Base-by-base conservation (phyloP, 257 asterid genomes). In the Fraxinus excelsior region DNA sequence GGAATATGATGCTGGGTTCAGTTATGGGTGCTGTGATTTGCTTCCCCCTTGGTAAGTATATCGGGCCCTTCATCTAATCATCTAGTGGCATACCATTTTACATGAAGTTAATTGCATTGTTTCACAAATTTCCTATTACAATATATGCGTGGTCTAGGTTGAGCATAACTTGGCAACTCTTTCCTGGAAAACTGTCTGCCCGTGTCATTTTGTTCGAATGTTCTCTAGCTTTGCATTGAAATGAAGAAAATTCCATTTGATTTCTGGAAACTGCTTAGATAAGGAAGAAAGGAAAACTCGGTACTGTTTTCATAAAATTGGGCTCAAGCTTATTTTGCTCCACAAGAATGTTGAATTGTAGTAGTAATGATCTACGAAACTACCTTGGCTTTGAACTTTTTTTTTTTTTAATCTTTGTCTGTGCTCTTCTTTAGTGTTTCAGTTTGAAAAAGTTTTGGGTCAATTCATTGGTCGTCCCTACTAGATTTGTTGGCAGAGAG, bases 1-100 rank as follows among this genome's bases (percentile, higher is more conserved):
- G 98, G 80, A 93, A 96, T 79, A 91, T 94, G 66, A 80, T 93
- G 87, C 53, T 91, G 88, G 99, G 99, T 76, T 96, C 98, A 23
- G 88, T 85, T 78, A 84, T 96, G 85, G 99, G 97, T 84, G 97
- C 98, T 80, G 88, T 91, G 72, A 76, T 93, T 78, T 91, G 98
- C 85, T 93, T 93, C 75, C 99, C 99, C 23, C 89, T 96, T 58
- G 99, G 99, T 95, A 91, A 84, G 66, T 28, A 40, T 70, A 23
- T 66, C 31, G 10, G 18, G 64, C 51, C 35, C n/a, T 70, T 56
- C 62, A 69, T 75, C 67, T 53, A 56, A 62, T 67, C 71, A 26
- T 35, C 64, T 19, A 66, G 69, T 74, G 49, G 74, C 76, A 32
- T 64, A 19, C 46, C 19, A 40, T 71, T 74, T 62, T 72, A 60